These are phyloP conservation scores for Alternaria novae-zelandiae DNA, from an alignment of 2,329 filamentous ascomycete species.

Conservation along the genomic window DNA sequence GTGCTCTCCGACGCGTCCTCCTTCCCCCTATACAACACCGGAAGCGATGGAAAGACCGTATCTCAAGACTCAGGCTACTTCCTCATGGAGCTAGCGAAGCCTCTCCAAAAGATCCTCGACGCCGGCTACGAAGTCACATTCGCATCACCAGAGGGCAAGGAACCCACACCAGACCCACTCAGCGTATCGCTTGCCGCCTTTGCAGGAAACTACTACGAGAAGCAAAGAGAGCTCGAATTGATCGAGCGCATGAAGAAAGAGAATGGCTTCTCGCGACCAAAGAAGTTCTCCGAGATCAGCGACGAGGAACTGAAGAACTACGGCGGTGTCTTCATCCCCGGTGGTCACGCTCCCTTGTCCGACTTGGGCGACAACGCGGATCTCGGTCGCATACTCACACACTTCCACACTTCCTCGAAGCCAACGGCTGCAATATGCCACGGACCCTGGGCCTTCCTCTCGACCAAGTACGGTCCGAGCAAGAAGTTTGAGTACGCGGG, in stretches of 20 bases:
- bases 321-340: conserved; percentile 54
- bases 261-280: conserved; percentile 51
- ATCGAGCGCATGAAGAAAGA: conserved; percentile 55
- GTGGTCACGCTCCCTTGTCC: conserved; percentile 53
- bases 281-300: conserved; percentile 48
- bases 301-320: conserved; percentile 51
- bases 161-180: conserved; percentile 52
- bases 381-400: conserved; percentile 51
- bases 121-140: conserved; percentile 53
- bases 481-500: conserved; percentile 54
- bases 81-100: conserved; percentile 44
- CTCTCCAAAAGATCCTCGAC: conserved; percentile 35
- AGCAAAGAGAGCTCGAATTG: conserved; percentile 49
- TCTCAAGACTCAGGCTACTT: conserved; percentile 40
- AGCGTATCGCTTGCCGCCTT: conserved; percentile 52
- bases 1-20: conserved; percentile 54
- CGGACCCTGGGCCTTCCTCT: conserved; percentile 55
- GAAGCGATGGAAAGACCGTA: conserved; percentile 31
- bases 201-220: conserved; percentile 56
- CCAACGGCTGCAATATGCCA: conserved; percentile 57
- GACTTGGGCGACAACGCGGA: conserved; percentile 53
- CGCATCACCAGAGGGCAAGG: conserved; percentile 52
- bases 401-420: conserved; percentile 51
- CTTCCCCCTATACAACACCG: conserved; percentile 36
- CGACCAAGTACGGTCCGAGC: conserved; percentile 46